A percentile compares a stretch with the other conserved stretches of the same genome.
Evolutionary conservation across 768 basidiomycete genomes (phyloP).

Genomic region (Royoungia palumana): DNA sequence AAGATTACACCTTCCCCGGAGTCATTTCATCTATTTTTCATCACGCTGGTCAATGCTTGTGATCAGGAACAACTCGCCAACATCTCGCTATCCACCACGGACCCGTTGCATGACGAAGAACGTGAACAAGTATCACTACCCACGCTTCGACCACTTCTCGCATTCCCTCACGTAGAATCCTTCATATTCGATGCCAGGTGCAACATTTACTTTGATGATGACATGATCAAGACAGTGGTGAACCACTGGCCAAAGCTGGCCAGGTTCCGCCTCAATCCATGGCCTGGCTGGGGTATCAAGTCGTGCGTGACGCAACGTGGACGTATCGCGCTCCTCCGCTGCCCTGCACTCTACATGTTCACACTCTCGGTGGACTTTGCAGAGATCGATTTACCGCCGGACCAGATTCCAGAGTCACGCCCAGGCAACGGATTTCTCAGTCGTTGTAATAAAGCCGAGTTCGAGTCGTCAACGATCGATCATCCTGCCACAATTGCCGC

Average conservation of each 20-base stretch:
- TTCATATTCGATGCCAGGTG: constrained; percentile 20
- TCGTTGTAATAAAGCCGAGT: constrained; percentile 11
- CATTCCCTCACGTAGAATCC: too few relatives aligned
- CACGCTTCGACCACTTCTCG: constrained; percentile 19
- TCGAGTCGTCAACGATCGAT: constrained; percentile 23
- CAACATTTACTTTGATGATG: constrained; percentile 17
- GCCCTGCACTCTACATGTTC: constrained; percentile 4
- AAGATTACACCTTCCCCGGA: too few relatives aligned
- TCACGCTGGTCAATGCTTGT: too few relatives aligned
- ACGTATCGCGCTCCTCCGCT: constrained; percentile 22
- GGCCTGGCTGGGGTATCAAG: constrained; percentile 15
- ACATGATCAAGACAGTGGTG: constrained; percentile 13
- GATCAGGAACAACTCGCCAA: too few relatives aligned
- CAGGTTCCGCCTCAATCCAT: constrained; percentile 14
- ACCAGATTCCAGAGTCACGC: neutral
- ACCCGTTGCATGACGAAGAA: neutral
- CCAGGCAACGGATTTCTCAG: constrained; percentile 12
- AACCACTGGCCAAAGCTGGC: constrained; percentile 20
- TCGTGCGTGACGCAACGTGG: constrained; percentile 21
- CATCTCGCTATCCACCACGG: constrained; percentile 7
- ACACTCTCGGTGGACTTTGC: constrained; percentile 23
- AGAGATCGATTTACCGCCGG: constrained; percentile 10
- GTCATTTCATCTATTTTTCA: too few relatives aligned
- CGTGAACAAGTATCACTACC: constrained; percentile 8
- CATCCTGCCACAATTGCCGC: constrained; percentile 19